Evolutionary conservation across 202 grass and related monocot genomes (phyloP).

Genomic region (Dendrocalamus latiflorus): DNA sequence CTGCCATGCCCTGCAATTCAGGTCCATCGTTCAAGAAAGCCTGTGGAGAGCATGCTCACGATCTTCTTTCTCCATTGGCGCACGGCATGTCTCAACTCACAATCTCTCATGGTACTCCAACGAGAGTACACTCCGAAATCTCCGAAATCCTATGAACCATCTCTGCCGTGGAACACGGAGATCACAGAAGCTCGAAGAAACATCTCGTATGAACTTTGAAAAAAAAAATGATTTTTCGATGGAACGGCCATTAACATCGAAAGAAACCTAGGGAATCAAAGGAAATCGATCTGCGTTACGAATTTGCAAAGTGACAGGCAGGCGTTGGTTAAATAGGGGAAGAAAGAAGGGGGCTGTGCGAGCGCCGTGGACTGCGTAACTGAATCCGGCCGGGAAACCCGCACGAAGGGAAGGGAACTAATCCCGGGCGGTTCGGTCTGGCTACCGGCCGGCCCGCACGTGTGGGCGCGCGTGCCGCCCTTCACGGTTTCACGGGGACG

Average conservation of each 20-base stretch:
- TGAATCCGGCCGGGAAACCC: not conserved
- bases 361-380: not conserved
- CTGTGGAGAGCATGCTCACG: too few species aligned
- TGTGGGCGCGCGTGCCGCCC: not conserved
- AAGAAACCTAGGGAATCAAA: not conserved
- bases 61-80: not conserved
- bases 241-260: not conserved
- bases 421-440: not conserved
- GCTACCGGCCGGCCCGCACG: too few species aligned
- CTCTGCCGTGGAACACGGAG: not conserved
- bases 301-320: not conserved
- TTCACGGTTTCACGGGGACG: conserved; percentile 1
- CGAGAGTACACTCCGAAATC: not conserved
- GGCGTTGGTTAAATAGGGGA: not conserved
- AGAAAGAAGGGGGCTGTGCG: not conserved
- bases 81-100: not conserved
- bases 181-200: not conserved
- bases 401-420: not conserved
- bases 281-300: not conserved
- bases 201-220: not conserved
- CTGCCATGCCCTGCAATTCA: too few species aligned
- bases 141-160: not conserved
- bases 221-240: not conserved
- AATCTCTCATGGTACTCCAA: too few species aligned
- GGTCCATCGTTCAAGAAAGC: too few species aligned